Conservation (phyloP, 345 rosid species). For the Alliaria petiolata region DNA sequence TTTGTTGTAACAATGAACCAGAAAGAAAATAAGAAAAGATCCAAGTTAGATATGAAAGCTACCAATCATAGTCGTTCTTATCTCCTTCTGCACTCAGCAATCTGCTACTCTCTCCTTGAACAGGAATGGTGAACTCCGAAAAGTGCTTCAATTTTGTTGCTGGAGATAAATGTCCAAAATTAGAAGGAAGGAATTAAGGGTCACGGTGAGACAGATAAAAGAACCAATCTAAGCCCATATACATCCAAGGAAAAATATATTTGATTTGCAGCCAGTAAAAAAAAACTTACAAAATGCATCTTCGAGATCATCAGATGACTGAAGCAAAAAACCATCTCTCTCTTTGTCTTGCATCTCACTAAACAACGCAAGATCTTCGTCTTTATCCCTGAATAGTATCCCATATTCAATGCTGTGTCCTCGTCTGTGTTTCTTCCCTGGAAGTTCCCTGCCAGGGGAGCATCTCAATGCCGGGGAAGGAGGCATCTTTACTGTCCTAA, state of each 20-base stretch:
- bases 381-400: constrained; percentile 57
- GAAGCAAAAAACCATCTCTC: constrained; percentile 79
- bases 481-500: constrained; percentile 55
- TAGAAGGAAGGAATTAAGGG: constrained; percentile 12
- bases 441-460: constrained; percentile 71
- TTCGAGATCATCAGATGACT: constrained; percentile 71
- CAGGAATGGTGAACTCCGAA: constrained; percentile 75
- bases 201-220: neutral
- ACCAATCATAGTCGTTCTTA: constrained; percentile 99
- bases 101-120: constrained; percentile 82
- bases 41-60: constrained; percentile 15
- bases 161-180: constrained; percentile 29
- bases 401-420: constrained; percentile 76
- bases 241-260: neutral
- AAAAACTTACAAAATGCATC: constrained; percentile 75
- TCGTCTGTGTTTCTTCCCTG: constrained; percentile 59
- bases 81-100: constrained; percentile 81
- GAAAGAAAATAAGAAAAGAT: neutral
- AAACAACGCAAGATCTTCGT: constrained; percentile 88
- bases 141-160: constrained; percentile 81
- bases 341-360: constrained; percentile 87
- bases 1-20: neutral
- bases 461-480: constrained; percentile 80
- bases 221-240: constrained; percentile 11
- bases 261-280: neutral